Percentiles rank a stretch among this genome's conserved stretches.
These are phyloP conservation scores for Hysterangium stoloniferum DNA, from an alignment of 768 basidiomycete genomes.

Conservation along the genomic window DNA sequence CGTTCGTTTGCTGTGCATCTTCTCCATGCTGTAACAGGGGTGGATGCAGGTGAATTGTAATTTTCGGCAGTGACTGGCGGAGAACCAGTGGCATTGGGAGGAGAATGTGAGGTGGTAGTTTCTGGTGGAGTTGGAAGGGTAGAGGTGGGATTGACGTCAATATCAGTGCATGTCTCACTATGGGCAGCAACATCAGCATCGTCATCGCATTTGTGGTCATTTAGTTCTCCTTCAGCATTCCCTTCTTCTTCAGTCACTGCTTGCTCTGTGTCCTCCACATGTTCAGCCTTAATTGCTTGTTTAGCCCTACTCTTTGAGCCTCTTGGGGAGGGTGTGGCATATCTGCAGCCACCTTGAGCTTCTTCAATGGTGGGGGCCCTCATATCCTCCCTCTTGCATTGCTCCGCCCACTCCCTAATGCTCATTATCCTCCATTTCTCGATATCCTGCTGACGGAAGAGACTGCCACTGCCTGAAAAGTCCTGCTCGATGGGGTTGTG, in stretches of 20 bases:
- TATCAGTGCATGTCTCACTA: no score
- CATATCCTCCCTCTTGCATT: slow-evolving; percentile 63
- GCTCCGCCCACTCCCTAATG: slow-evolving; percentile 80
- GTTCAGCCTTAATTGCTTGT: neutral
- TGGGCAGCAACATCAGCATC: no score
- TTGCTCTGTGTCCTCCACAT: slow-evolving; percentile 5
- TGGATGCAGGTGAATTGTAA: no score
- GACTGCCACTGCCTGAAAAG: slow-evolving; percentile 78
- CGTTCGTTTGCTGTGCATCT: slow-evolving; percentile 24
- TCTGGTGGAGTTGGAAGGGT: slow-evolving; percentile 8
- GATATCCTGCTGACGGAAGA: slow-evolving; percentile 86
- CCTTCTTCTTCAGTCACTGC: slow-evolving; percentile 9
- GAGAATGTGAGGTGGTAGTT: no score
- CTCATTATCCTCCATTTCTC: slow-evolving; percentile 81
- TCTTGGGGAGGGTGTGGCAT: neutral
- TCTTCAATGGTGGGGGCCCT: slow-evolving; percentile 68
- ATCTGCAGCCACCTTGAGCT: slow-evolving; percentile 35
- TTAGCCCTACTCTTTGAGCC: neutral
- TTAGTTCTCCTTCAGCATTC: no score
- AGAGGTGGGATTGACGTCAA: neutral
- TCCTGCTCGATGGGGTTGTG: slow-evolving; percentile 89
- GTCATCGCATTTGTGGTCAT: neutral
- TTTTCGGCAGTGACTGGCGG: no score
- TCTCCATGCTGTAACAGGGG: neutral
- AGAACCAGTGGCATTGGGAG: no score